Percentiles rank a stretch among this genome's conserved stretches.
Conservation (phyloP, 140 eudicot species). For the Senecio squalidus region DNA sequence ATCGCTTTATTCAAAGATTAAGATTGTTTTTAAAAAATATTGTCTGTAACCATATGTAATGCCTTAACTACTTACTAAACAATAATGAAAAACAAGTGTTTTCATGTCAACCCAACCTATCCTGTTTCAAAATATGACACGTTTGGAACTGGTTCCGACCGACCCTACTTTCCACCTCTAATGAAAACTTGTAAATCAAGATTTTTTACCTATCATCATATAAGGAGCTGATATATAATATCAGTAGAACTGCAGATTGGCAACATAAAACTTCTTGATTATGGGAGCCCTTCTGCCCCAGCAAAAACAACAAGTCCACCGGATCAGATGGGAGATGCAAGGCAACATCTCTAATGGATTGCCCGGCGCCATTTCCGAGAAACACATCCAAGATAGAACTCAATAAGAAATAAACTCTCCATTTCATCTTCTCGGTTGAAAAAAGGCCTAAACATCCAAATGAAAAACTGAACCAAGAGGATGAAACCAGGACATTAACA, state of each 20-base stretch:
- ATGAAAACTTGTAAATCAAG: constrained; percentile 6
- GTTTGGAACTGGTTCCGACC: background rate
- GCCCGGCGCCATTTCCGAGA: constrained; percentile 65
- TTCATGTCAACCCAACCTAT: background rate
- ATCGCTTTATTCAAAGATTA: background rate
- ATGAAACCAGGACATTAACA: constrained; percentile 48
- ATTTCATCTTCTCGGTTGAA: constrained; percentile 74
- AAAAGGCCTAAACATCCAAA: constrained; percentile 85
- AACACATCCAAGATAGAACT: constrained; percentile 63
- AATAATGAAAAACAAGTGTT: too few relatives aligned
- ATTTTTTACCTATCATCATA: constrained; percentile 72
- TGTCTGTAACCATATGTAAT: too few relatives aligned
- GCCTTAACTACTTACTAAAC: too few relatives aligned
- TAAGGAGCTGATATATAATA: constrained; percentile 68
- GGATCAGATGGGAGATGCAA: constrained; percentile 83
- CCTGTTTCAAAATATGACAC: too few relatives aligned
- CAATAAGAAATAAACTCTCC: constrained; percentile 63
- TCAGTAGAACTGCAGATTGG: constrained; percentile 70
- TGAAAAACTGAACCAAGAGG: constrained; percentile 80
- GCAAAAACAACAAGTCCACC: constrained; percentile 64
- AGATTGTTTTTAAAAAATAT: too few relatives aligned
- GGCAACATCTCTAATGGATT: constrained; percentile 69
- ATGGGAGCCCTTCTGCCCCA: constrained; percentile 71
- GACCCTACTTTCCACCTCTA: background rate
- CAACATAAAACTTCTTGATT: constrained; percentile 51